A percentile compares a stretch with the other conserved stretches of the same genome.
Conservation (phyloP, 192 early-diverging fungal species). For the Umbelopsis ramanniana region DNA sequence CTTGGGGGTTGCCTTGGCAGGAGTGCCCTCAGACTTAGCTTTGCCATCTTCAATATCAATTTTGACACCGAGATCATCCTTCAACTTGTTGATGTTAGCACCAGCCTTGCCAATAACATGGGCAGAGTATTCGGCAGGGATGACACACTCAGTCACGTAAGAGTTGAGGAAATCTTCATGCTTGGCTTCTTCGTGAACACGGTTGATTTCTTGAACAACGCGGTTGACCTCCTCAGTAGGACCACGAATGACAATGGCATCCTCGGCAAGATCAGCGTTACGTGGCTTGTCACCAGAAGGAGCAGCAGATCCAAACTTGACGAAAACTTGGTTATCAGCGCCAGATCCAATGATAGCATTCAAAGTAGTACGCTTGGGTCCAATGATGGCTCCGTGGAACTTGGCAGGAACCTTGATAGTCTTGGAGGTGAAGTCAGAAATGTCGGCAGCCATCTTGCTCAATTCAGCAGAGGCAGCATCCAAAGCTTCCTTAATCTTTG, state of each 20-base stretch:
- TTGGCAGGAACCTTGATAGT: constrained; percentile 66
- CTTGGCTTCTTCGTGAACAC: constrained; percentile 70
- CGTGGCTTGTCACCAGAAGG: constrained; percentile 48
- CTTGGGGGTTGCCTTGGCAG: constrained; percentile 25
- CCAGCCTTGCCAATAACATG: constrained; percentile 93
- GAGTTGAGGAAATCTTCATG: constrained; percentile 74
- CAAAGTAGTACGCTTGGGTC: constrained; percentile 72
- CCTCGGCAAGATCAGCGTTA: constrained; percentile 54
- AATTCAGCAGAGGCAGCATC: constrained; percentile 72
- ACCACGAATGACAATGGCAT: constrained; percentile 81
- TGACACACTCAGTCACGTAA: constrained; percentile 67
- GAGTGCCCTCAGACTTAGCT: constrained; percentile 35
- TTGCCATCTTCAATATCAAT: constrained; percentile 63
- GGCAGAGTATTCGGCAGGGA: constrained; percentile 69
- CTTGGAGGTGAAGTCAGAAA: constrained; percentile 66
- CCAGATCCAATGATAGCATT: constrained; percentile 66
- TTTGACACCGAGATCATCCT: constrained; percentile 74
- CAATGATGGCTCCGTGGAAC: constrained; percentile 83
- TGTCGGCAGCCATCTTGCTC: constrained; percentile 57
- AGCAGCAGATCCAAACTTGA: constrained; percentile 70
- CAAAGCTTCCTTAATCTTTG: constrained; percentile 51
- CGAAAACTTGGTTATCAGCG: constrained; percentile 63
- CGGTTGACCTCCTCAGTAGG: constrained; percentile 77
- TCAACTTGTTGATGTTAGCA: constrained; percentile 78
- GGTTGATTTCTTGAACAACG: constrained; percentile 67